Evolutionary conservation across 345 rosid species (phyloP), one percentile per base, ranked within the genome.

Genomic region (Eucalyptus marginata): DNA sequence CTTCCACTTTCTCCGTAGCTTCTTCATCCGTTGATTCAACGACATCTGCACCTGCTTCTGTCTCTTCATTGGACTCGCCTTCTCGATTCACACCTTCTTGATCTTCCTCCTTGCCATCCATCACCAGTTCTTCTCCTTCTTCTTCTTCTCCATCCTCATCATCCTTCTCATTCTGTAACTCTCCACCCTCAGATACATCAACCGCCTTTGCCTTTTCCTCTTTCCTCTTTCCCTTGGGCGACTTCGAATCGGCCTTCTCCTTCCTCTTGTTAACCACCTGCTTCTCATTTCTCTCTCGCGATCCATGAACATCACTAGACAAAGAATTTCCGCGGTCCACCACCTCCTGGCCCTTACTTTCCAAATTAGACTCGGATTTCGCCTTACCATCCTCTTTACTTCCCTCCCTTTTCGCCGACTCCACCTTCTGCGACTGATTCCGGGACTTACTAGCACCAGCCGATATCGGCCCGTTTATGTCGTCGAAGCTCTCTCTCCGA

Each of bases 401-500:
- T 11, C 15, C 51, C 80, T 43, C 89, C 87, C 50, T 47, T 85
- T 87, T 58, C 33, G 46, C 36, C 36, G 86, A 15, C 10, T 71
- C 86, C 90, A 79, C 49, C 68, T 88, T 51, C 31, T 79, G 46
- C 80, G 56, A 59, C 14, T 31, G 86, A 71, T 49, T 46, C 88
- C 49, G 44, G 43, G 86, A 88, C 87, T 91, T 80, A 83, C 62
- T 16, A 29, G 87, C 46, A 81, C 83, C 68, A 29, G 95, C 92
- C 47, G 98, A 89, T 25, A 93, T 95, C 8, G 98, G 99, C 90
- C 96, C 97, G 88, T 94, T 92, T n/a, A 97, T 95, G 84, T 97
- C 99, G 46, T 95, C 98, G 87, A 97, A 97, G 94, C 96, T 97
- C 87, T 96, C 95, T 86, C 98, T 95, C 85, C 93, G 97, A 90